These are phyloP conservation scores for Nakaseomyces uthaithaninus DNA, from an alignment of 1,139 yeast genomes.

Conservation along the genomic window DNA sequence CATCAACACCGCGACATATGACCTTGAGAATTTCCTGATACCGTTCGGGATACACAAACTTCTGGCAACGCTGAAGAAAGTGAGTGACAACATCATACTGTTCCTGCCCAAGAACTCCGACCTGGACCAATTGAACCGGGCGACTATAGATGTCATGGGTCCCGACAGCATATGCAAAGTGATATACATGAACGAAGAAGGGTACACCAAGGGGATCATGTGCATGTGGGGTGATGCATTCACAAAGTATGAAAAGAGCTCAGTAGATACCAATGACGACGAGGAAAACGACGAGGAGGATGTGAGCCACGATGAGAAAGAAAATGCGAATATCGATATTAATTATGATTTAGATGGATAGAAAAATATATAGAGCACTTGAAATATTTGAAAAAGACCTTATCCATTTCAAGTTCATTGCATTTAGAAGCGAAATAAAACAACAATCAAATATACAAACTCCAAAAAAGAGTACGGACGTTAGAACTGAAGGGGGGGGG, in stretches of 20 bases:
- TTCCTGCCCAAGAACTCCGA: slow-evolving; percentile 72
- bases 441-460: neutral
- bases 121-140: slow-evolving; percentile 45
- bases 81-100: slow-evolving; percentile 50
- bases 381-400: slow-evolving; percentile 4
- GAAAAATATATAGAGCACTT: neutral
- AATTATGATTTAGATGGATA: slow-evolving; percentile 22
- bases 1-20: slow-evolving; percentile 39
- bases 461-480: neutral
- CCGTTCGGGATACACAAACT: slow-evolving; percentile 47
- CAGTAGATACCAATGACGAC: neutral
- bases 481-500: too few relatives aligned
- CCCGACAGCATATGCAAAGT: slow-evolving; percentile 41
- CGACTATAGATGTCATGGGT: slow-evolving; percentile 44
- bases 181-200: slow-evolving; percentile 38
- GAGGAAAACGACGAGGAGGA: slow-evolving; percentile 6
- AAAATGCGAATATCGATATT: neutral
- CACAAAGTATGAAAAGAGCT: slow-evolving; percentile 14
- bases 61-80: slow-evolving; percentile 36
- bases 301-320: neutral
- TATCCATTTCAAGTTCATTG: too few relatives aligned
- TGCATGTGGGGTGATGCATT: slow-evolving; percentile 50
- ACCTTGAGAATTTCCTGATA: slow-evolving; percentile 34
- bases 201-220: slow-evolving; percentile 45
- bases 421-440: slow-evolving; percentile 6